Evolutionary conservation across 108 stramenopile genomes (phyloP).

Genomic region (Conticribra weissflogii): DNA sequence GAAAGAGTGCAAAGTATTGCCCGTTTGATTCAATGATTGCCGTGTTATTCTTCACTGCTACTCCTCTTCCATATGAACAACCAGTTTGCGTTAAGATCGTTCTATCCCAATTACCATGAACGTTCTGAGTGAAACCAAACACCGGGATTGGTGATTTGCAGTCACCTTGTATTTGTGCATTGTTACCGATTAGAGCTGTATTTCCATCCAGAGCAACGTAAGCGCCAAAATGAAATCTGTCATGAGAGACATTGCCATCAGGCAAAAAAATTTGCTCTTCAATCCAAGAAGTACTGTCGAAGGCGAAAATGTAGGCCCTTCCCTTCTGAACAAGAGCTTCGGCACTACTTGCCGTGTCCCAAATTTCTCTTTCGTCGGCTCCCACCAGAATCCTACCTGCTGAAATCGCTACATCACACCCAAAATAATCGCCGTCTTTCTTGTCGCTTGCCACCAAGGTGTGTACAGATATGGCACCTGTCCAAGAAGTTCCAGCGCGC

Average conservation of each 20-base stretch:
- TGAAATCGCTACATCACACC: too few species aligned
- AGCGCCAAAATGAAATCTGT: too few species aligned
- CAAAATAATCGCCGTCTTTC: constrained; percentile 13
- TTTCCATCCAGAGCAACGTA: constrained; percentile 12
- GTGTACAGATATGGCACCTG: not conserved
- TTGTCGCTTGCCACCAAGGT: constrained; percentile 1
- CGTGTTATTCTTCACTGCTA: not conserved
- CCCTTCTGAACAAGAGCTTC: not conserved
- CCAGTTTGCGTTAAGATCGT: not conserved
- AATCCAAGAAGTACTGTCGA: not conserved
- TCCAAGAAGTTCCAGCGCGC: not conserved
- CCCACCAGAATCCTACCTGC: constrained; percentile 4
- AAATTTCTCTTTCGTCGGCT: not conserved
- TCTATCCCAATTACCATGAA: not conserved
- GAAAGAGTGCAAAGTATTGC: not conserved
- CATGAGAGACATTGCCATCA: too few species aligned
- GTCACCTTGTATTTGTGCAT: not conserved
- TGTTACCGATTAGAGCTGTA: constrained; percentile 10
- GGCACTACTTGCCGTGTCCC: not conserved
- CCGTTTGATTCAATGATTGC: constrained; percentile 1
- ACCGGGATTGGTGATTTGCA: not conserved
- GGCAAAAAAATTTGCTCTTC: not conserved
- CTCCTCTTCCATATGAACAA: constrained; percentile 4
- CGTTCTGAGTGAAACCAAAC: constrained; percentile 4
- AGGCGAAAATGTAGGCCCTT: constrained; percentile 4